A percentile compares a stretch with the other conserved stretches of the same genome.
Conservation (phyloP, 1,139 yeast genomes). For the Kluyveromyces sp. region DNA sequence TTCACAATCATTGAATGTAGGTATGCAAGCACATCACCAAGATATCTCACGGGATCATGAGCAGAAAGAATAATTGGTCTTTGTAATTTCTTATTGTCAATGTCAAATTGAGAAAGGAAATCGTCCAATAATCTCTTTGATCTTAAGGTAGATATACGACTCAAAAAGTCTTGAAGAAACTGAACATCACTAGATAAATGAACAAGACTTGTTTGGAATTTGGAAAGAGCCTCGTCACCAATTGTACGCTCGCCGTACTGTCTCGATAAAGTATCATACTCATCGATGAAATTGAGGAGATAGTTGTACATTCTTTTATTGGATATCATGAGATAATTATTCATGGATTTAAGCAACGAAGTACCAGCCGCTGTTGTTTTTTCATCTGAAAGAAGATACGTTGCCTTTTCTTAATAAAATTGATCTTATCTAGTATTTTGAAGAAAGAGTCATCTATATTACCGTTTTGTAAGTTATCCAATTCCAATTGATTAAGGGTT, state of each 20-base stretch:
- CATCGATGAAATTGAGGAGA: conserved; percentile 30
- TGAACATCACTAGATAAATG: conserved; percentile 33
- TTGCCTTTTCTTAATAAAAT: conserved; percentile 60
- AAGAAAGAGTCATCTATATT: conserved; percentile 54
- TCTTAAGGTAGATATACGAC: conserved; percentile 51
- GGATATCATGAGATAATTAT: conserved; percentile 31
- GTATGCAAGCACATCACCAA: conserved; percentile 86
- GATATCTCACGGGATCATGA: conserved; percentile 73
- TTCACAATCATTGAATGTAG: conserved; percentile 84
- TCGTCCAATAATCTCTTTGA: conserved; percentile 52
- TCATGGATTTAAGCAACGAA: conserved; percentile 57
- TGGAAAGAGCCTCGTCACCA: conserved; percentile 18
- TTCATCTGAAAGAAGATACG: conserved; percentile 62
- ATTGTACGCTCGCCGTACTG: conserved; percentile 15
- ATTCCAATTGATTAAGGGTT: conserved; percentile 67
- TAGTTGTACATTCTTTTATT: conserved; percentile 31
- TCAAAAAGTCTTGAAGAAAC: conserved; percentile 44
- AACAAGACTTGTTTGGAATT: conserved; percentile 25
- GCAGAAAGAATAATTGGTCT: conserved; percentile 57
- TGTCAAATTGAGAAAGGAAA: conserved; percentile 43
- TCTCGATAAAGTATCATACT: conserved; percentile 18
- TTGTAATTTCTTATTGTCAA: conserved; percentile 24
- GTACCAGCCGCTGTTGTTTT: conserved; percentile 44
- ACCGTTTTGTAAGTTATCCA: conserved; percentile 43
- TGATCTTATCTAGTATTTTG: conserved; percentile 50